Evolutionary conservation across 495 filamentous ascomycete species (phyloP).

Genomic region (Xeromyces bisporus): DNA sequence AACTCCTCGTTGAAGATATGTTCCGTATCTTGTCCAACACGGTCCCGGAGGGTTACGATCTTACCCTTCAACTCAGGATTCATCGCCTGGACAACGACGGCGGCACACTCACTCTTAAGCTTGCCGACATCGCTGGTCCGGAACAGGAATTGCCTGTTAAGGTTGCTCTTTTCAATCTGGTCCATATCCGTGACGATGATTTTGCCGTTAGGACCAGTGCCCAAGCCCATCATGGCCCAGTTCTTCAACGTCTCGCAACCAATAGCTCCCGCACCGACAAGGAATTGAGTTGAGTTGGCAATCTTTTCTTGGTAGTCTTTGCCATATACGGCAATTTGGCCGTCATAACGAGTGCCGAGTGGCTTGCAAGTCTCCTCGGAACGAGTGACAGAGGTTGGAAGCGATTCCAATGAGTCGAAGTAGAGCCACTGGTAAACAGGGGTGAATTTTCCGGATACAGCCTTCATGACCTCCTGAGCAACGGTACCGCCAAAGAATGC

Average conservation of each 20-base stretch:
- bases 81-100: conserved; percentile 77
- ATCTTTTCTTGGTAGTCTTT: conserved; percentile 88
- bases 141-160: conserved; percentile 97
- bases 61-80: conserved; percentile 81
- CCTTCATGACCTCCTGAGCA: conserved; percentile 92
- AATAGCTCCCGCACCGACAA: conserved; percentile 94
- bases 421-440: conserved; percentile 90
- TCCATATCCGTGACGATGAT: conserved; percentile 96
- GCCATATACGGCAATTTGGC: conserved; percentile 93
- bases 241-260: conserved; percentile 99
- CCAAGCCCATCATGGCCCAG: conserved; percentile 97
- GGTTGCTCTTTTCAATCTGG: conserved; percentile 95
- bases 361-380: conserved; percentile 82
- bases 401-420: conserved; percentile 91
- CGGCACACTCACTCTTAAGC: conserved; percentile 92
- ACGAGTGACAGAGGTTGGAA: conserved; percentile 54
- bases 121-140: conserved; percentile 84
- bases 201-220: conserved; percentile 70
- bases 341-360: conserved; percentile 71
- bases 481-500: conserved; percentile 91
- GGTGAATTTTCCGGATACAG: conserved; percentile 92
- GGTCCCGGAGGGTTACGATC: conserved; percentile 70
- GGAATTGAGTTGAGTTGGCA: conserved; percentile 72
- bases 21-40: conserved; percentile 85
- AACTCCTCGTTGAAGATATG: conserved; percentile 90